Base-by-base conservation (phyloP, 306 rosid genomes). In the Vachellia pachyceras region DNA sequence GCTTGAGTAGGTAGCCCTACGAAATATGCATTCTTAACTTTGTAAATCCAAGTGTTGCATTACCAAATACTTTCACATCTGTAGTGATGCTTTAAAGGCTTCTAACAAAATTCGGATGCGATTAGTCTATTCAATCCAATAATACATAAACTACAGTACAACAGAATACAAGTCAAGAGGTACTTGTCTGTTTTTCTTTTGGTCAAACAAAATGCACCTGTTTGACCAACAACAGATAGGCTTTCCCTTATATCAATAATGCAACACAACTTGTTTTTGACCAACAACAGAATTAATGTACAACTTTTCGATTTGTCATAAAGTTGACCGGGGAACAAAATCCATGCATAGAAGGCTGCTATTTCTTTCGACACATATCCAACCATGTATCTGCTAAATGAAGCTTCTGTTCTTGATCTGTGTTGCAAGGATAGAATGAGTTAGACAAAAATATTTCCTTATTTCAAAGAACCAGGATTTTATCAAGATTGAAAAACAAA, bases 341-440 rank as follows among this genome's bases (percentile, higher is more conserved):
- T 61, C 22, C 65, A 37, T 36, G 47, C 68, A 22, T 22, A 23
- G 50, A 74, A 61, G 35, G 54, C 10, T 44, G 29, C 17, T 61
- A 67, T 66, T 54, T 35, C 25, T 7, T 54, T 22, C 52, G 2
- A 44, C 44, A 14, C 68, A 71, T n/a, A n/a, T 20, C 58, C 42
- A 79, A 69, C 37, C 72, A 69, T 41, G 71, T 47, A 49, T 57
- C 50, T 0, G 2, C 70, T 14, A 29, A 22, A 46, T 81, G 33
- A 58, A 81, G 37, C 68, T 20, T 69, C 70, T 50, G 46, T 36
- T 29, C 64, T 39, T 57, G 36, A 70, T 63, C 63, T 37, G 52
- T 39, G 33, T 29, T 13, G 73, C 57, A 33, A 39, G 4, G 10
- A 4, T 4, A 10, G 60, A 72, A 72, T 20, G 45, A 25, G 15